Conservation (phyloP, 495 filamentous ascomycete genomes). For the Barbatosphaeria neglecta region DNA sequence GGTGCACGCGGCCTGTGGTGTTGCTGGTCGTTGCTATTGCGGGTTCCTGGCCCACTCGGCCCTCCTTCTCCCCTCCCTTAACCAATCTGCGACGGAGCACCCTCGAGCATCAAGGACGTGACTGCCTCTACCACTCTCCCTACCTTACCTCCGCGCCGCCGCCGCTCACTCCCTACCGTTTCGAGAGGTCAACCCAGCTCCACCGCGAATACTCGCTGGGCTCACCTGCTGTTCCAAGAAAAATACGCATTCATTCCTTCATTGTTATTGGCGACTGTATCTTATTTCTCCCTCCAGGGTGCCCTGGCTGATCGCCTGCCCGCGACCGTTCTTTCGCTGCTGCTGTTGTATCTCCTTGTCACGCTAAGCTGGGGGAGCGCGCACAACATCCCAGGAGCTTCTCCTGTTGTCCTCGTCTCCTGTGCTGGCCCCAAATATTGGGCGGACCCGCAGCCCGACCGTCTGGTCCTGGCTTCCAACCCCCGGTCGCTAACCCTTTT, state of each 20-base stretch:
- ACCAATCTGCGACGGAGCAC: conserved; percentile 1
- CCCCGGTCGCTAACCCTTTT: conserved; percentile 1
- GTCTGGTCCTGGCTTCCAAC: conserved; percentile 1
- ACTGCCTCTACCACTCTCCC: too few species aligned
- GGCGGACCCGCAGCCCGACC: conserved; percentile 1
- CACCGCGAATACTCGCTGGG: background rate
- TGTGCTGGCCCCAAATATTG: background rate
- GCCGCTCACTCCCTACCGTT: background rate
- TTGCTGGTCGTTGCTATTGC: conserved; percentile 3
- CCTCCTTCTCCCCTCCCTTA: background rate
- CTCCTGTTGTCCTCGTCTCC: background rate
- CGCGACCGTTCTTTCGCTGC: conserved; percentile 1
- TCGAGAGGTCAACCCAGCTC: background rate
- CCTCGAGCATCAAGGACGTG: background rate
- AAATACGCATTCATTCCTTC: background rate
- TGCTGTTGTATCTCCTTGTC: background rate
- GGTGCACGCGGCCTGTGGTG: conserved; percentile 2
- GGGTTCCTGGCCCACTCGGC: conserved; percentile 6
- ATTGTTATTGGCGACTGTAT: background rate
- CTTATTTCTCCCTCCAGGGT: background rate
- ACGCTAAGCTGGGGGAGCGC: background rate
- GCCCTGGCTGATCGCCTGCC: background rate
- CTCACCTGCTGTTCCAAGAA: background rate
- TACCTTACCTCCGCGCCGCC: too few species aligned
- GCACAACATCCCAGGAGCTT: background rate